A percentile compares a stretch with the other conserved stretches of the same genome.
Evolutionary conservation across 225 moss, liverwort and hornwort species (phyloP).

Genomic region (Pseudoscleropodium purum): DNA sequence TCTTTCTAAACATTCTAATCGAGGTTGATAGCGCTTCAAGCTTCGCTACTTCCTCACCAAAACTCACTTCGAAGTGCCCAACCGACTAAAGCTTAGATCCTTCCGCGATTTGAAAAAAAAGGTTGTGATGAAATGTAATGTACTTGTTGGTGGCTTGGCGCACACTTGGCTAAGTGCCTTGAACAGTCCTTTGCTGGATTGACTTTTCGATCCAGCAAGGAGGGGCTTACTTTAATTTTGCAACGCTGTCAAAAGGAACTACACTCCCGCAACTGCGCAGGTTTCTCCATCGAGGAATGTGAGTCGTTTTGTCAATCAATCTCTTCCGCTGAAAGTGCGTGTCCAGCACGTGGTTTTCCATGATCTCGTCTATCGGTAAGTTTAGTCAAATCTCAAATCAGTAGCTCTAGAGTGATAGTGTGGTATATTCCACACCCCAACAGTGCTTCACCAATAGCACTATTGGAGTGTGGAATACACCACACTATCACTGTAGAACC

Average conservation of each 20-base stretch:
- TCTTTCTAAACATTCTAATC: neutral
- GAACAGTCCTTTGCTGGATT: neutral
- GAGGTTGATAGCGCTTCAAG: neutral
- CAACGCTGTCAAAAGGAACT: neutral
- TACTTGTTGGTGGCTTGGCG: neutral
- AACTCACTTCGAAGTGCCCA: neutral
- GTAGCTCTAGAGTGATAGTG: too few relatives aligned
- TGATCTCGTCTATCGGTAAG: too few relatives aligned
- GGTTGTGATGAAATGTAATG: neutral
- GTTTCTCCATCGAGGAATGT: neutral
- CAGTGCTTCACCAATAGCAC: too few relatives aligned
- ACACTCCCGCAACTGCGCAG: neutral
- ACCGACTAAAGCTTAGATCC: neutral
- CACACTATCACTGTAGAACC: too few relatives aligned
- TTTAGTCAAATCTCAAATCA: neutral
- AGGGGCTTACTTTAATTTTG: too few relatives aligned
- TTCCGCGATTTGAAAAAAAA: neutral
- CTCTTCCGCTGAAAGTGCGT: neutral
- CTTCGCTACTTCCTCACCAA: neutral
- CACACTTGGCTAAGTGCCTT: neutral
- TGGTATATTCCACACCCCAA: too few relatives aligned
- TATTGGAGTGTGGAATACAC: too few relatives aligned
- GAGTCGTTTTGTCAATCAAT: neutral
- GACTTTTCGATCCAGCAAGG: neutral
- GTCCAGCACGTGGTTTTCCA: neutral